These are phyloP conservation scores for Fusarium hostae DNA, from an alignment of 2,329 filamentous ascomycete species.

Conservation along the genomic window DNA sequence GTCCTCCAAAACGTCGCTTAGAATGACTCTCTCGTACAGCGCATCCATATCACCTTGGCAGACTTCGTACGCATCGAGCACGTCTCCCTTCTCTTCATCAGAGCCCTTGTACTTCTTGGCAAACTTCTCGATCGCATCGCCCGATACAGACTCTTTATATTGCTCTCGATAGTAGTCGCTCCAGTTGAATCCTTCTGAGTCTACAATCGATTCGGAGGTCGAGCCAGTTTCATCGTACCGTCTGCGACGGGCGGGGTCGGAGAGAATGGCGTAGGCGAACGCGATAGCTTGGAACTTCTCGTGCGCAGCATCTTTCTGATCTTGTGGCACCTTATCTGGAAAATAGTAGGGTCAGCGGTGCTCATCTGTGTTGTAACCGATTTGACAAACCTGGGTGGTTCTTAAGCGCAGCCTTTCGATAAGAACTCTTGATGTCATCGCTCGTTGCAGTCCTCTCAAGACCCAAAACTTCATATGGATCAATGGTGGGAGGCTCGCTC, in stretches of 20 bases:
- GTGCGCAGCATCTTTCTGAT: slow-evolving; percentile 78
- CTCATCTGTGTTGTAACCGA: background rate
- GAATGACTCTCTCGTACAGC: slow-evolving; percentile 86
- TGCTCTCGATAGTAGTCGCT: slow-evolving; percentile 87
- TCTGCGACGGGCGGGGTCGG: slow-evolving; percentile 80
- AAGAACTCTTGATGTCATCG: slow-evolving; percentile 87
- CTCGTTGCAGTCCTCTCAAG: slow-evolving; percentile 77
- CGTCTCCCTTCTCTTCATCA: slow-evolving; percentile 82
- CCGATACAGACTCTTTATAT: slow-evolving; percentile 79
- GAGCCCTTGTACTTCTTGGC: slow-evolving; percentile 83
- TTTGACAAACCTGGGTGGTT: slow-evolving; percentile 78
- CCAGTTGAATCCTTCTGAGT: slow-evolving; percentile 89
- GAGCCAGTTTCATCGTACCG: slow-evolving; percentile 93
- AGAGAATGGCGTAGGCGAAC: slow-evolving; percentile 93
- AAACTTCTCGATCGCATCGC: slow-evolving; percentile 79
- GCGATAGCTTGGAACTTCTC: slow-evolving; percentile 88
- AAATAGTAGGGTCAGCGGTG: slow-evolving; percentile 20
- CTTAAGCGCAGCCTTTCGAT: slow-evolving; percentile 89
- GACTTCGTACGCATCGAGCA: slow-evolving; percentile 80
- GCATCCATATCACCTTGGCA: slow-evolving; percentile 78
- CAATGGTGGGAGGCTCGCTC: slow-evolving; percentile 69
- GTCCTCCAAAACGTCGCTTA: slow-evolving; percentile 84
- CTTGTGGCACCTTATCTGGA: slow-evolving; percentile 78
- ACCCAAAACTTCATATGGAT: slow-evolving; percentile 84
- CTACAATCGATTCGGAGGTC: slow-evolving; percentile 83